Percentiles rank a stretch among this genome's conserved stretches.
phyloP scores from a whole-genome alignment of 768 basidiomycete species.

The Boletus bicolor region DNA sequence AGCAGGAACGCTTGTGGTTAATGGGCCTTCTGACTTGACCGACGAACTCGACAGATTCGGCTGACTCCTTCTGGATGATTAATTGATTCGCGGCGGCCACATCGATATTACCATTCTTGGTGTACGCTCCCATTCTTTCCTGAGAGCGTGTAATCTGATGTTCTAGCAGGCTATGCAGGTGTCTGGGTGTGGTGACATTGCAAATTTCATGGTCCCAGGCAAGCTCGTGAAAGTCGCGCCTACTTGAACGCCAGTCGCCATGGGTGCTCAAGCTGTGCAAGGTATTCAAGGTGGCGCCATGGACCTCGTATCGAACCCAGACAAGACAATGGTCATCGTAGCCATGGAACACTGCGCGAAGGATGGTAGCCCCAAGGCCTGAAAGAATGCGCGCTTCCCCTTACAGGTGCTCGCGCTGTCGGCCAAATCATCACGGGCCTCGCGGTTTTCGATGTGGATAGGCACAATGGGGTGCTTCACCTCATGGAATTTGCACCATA shows the following conservation, averaged over 20 bases:
- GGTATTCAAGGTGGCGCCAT: conserved; percentile 87
- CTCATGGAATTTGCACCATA: conserved; percentile 78
- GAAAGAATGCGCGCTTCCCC: conserved; percentile 71
- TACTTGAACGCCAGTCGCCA: background rate
- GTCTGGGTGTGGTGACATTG: conserved; percentile 83
- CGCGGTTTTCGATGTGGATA: conserved; percentile 83
- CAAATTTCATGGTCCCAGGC: conserved; percentile 96
- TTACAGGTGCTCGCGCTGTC: conserved; percentile 82
- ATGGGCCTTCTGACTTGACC: conserved; percentile 21
- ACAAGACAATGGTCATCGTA: conserved; percentile 85
- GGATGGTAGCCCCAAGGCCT: conserved; percentile 82
- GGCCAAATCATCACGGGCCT: conserved; percentile 91
- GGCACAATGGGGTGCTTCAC: conserved; percentile 60
- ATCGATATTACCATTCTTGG: conserved; percentile 91
- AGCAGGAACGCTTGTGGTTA: conserved; percentile 47
- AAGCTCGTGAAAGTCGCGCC: conserved; percentile 66
- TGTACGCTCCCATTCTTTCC: conserved; percentile 54
- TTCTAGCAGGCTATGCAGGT: conserved; percentile 84
- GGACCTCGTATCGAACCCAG: conserved; percentile 93
- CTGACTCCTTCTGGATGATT: conserved; percentile 90
- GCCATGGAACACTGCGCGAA: conserved; percentile 88
- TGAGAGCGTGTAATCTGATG: background rate
- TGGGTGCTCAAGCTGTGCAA: conserved; percentile 39
- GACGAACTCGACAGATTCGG: conserved; percentile 49
- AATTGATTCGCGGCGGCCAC: conserved; percentile 76